Conservation (phyloP, 495 filamentous ascomycete species). For the Penicillium soppii region DNA sequence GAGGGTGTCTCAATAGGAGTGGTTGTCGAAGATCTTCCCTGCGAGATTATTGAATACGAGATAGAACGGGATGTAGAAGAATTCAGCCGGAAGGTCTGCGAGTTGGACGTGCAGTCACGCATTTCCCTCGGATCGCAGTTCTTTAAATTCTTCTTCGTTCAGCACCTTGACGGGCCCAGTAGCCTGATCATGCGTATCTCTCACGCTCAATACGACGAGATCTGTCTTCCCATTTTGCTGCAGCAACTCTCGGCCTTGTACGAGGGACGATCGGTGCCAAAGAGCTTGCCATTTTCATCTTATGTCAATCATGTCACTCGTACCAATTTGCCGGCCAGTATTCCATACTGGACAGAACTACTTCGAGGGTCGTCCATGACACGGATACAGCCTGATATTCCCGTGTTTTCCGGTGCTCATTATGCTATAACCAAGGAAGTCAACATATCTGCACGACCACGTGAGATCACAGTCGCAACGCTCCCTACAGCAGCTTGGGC, state of each 20-base stretch:
- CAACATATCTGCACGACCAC: constrained; percentile 37
- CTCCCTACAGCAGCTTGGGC: constrained; percentile 57
- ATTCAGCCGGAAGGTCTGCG: constrained; percentile 34
- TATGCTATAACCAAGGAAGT: constrained; percentile 26
- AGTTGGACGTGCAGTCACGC: constrained; percentile 29
- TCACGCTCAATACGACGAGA: constrained; percentile 61
- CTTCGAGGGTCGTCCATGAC: constrained; percentile 46
- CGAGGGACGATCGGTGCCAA: constrained; percentile 18
- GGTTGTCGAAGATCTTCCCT: constrained; percentile 39
- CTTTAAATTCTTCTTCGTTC: constrained; percentile 46
- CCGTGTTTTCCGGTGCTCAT: constrained; percentile 27
- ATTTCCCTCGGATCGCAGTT: constrained; percentile 50
- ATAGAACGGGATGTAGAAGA: constrained; percentile 30
- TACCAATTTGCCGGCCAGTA: constrained; percentile 2
- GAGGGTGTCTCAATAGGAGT: constrained; percentile 41
- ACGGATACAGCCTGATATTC: constrained; percentile 30
- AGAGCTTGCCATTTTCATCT: constrained; percentile 41
- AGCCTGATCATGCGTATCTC: constrained; percentile 53
- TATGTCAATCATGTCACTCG: constrained; percentile 28
- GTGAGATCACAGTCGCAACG: constrained; percentile 48
- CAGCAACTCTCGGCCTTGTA: constrained; percentile 36
- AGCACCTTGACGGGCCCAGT: constrained; percentile 26
- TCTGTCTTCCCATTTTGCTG: constrained; percentile 53
- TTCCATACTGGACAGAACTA: constrained; percentile 41
- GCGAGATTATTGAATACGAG: constrained; percentile 18